These are phyloP conservation scores for Suillus plorans DNA, from an alignment of 768 basidiomycete species.

Conservation along the genomic window DNA sequence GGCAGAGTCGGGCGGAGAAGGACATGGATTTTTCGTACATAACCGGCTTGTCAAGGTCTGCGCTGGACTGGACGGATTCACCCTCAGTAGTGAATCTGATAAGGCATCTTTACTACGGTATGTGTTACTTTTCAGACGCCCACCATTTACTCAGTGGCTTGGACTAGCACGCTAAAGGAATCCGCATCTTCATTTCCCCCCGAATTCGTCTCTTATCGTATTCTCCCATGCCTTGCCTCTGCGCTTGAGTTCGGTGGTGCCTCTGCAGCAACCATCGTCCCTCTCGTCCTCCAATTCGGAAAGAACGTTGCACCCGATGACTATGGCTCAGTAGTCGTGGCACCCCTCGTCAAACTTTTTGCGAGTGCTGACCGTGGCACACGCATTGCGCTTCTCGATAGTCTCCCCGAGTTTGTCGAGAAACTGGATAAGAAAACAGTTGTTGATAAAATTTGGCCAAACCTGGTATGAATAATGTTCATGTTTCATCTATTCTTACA, in stretches of 20 bases:
- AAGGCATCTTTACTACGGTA: constrained; percentile 72
- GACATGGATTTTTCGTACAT: constrained; percentile 73
- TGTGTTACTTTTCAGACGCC: constrained; percentile 8
- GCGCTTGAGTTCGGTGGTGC: constrained; percentile 79
- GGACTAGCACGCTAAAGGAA: constrained; percentile 72
- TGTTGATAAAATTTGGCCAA: constrained; percentile 88
- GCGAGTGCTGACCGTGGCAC: constrained; percentile 90
- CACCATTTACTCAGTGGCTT: neutral
- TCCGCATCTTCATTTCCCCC: constrained; percentile 77
- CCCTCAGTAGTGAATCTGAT: constrained; percentile 77
- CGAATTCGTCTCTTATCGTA: constrained; percentile 79
- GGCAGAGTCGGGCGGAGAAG: constrained; percentile 55
- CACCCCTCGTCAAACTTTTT: constrained; percentile 81
- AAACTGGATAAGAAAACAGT: constrained; percentile 86
- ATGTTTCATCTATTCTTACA: neutral
- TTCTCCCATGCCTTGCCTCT: constrained; percentile 83
- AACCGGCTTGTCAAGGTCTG: constrained; percentile 88
- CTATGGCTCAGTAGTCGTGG: constrained; percentile 65
- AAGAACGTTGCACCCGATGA: constrained; percentile 67
- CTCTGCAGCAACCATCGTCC: constrained; percentile 74
- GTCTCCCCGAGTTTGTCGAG: constrained; percentile 79
- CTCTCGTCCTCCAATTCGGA: constrained; percentile 81
- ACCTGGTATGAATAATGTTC: constrained; percentile 55
- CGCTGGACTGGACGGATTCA: constrained; percentile 81
- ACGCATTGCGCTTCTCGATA: constrained; percentile 91